Base-by-base conservation (phyloP, 2,329 filamentous ascomycete species). In the Epichloe brachyelytri region DNA sequence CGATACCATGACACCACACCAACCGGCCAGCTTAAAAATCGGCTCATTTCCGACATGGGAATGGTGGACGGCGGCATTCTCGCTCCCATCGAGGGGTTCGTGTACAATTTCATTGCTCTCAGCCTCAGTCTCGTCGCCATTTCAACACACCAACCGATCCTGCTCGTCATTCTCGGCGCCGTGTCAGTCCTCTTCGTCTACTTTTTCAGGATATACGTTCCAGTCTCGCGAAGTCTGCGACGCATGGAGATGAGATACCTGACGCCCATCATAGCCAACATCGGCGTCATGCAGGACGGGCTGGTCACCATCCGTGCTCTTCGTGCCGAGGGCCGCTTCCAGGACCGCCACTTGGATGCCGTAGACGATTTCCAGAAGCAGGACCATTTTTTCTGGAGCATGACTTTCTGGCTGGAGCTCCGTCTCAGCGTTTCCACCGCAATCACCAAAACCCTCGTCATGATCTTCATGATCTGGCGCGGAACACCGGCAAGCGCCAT, bases 311-410 rank as follows among this genome's bases (percentile, higher is more conserved):
- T 96, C 20, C 80, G 88, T 43, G 88, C 90, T 0, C 91, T 94
- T 63, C 80, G 78, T 46, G 88, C 85, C 1, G 84, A 95, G 58
- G 71, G 77, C 4, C 82, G 85, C 49, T 95, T 95, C 61, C 88
- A 94, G 61, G 78, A 82, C 55, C 78, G 83, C 48, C 87, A 94
- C 49, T 83, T 96, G 36, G 71, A 76, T 2, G 88, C 89, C 0
- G 88, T 89, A 0, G 89, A 95, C 61, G 82, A 82, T 17, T 95
- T 95, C 62, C 90, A 95, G 64, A 88, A 88, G 63, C 93, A 95
- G 77, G 90, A 96, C 60, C 90, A 96, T 64, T 95, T 95, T 68
- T 95, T 94, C 69, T 95, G 89, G 85, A 86, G 83, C 53, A 74
- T 94, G 43, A 88, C 94, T 57, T 80, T 82, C 7, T 95, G 89